A percentile compares a stretch with the other conserved stretches of the same genome.
phyloP scores from a whole-genome alignment of 2,329 filamentous ascomycete species.

The Botrytis tulipae region DNA sequence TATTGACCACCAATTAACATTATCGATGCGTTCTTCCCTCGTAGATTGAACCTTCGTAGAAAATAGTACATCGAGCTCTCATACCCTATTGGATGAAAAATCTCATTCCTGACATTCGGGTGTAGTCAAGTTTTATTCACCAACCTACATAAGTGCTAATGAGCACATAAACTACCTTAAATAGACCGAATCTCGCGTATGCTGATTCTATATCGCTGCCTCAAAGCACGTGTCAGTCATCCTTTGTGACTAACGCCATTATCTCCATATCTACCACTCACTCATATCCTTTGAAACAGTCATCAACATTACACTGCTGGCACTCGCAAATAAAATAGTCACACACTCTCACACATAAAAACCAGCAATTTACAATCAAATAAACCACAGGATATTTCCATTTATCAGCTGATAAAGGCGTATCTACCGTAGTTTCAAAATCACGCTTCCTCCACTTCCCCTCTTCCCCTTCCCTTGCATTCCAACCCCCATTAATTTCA shows the following conservation, averaged over 20 bases:
- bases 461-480: neutral
- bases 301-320: fast-evolving
- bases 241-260: neutral
- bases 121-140: neutral
- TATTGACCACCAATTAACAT: neutral
- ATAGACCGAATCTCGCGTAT: neutral
- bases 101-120: neutral
- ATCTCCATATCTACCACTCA: neutral
- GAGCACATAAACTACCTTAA: fast-evolving
- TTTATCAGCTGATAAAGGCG: neutral
- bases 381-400: neutral
- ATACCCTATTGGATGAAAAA: neutral
- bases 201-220: neutral
- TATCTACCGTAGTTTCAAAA: neutral
- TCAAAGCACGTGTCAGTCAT: neutral
- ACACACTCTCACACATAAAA: neutral
- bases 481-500: neutral
- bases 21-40: too few species aligned
- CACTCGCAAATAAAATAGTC: neutral
- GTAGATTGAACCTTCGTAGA: neutral
- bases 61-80: neutral
- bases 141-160: fast-evolving
- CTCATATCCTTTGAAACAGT: neutral
- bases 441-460: neutral
- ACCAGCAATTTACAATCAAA: neutral